Conservation (phyloP, 345 rosid genomes). For the Brassica incana region DNA sequence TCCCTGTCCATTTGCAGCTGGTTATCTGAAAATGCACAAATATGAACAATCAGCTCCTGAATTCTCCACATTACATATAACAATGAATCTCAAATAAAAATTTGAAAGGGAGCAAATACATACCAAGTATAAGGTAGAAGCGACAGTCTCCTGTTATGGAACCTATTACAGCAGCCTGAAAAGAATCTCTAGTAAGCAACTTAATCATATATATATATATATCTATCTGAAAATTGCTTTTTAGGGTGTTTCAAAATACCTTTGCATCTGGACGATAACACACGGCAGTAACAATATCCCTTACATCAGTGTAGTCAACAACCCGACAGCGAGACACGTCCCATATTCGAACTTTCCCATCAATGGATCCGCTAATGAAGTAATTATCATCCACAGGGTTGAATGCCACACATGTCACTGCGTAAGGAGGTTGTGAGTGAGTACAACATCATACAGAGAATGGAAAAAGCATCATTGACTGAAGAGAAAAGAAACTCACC, state of each 20-base stretch:
- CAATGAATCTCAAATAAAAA: neutral
- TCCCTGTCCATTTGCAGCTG: conserved; percentile 67
- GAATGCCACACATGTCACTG: conserved; percentile 69
- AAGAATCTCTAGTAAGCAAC: conserved; percentile 12
- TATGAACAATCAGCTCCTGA: neutral
- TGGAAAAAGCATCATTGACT: neutral
- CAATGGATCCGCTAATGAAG: conserved; percentile 65
- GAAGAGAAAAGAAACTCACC: conserved; percentile 39
- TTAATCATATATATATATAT: neutral
- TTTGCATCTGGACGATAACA: conserved; percentile 62
- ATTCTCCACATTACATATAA: neutral
- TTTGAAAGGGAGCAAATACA: neutral
- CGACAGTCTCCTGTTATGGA: conserved; percentile 62
- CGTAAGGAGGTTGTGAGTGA: conserved; percentile 8
- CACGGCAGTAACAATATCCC: conserved; percentile 73
- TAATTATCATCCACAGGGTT: conserved; percentile 59
- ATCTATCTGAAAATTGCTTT: neutral
- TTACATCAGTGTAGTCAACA: conserved; percentile 56
- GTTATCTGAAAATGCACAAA: conserved; percentile 40
- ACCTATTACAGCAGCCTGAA: conserved; percentile 70
- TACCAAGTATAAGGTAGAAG: conserved; percentile 59
- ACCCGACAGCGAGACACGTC: conserved; percentile 53
- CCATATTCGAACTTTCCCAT: conserved; percentile 85
- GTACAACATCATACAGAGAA: neutral
- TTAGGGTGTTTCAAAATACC: conserved; percentile 36